These are phyloP conservation scores for Colletotrichum sp. DNA, from an alignment of 2,329 filamentous ascomycete genomes.

Conservation along the genomic window DNA sequence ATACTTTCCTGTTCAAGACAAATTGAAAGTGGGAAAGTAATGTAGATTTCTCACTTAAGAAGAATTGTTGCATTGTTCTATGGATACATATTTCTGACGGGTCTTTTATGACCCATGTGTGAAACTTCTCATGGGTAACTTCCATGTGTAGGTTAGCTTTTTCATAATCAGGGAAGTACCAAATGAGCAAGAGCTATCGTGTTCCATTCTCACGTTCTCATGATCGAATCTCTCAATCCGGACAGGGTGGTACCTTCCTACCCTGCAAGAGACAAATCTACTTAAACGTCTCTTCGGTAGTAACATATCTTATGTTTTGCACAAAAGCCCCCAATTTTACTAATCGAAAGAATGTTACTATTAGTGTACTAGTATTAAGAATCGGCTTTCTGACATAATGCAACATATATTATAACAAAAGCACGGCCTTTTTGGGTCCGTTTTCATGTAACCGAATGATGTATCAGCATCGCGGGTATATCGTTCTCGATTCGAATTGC, in stretches of 20 bases:
- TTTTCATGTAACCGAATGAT: background rate
- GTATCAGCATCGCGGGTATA: background rate
- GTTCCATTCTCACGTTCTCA: background rate
- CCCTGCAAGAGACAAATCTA: background rate
- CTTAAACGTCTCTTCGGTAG: no score
- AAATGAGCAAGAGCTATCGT: background rate
- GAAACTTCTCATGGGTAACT: no score
- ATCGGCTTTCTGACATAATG: background rate
- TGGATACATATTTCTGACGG: background rate
- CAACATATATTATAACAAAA: background rate
- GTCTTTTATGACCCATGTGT: background rate
- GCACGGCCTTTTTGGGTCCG: background rate
- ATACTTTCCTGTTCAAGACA: no score
- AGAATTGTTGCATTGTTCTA: background rate
- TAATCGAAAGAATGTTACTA: background rate
- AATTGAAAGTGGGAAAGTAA: no score
- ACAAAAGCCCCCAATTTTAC: rapidly evolving
- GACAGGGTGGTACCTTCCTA: background rate
- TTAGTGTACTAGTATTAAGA: background rate
- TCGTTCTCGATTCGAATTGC: background rate
- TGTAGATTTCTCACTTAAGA: background rate
- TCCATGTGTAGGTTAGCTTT: no score
- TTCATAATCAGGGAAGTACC: no score
- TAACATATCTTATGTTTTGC: background rate
- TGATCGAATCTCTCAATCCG: background rate